A percentile compares a stretch with the other conserved stretches of the same genome.
These are phyloP conservation scores for Coelastrella sp. DNA, from an alignment of 139 green algal species.

Conservation along the genomic window DNA sequence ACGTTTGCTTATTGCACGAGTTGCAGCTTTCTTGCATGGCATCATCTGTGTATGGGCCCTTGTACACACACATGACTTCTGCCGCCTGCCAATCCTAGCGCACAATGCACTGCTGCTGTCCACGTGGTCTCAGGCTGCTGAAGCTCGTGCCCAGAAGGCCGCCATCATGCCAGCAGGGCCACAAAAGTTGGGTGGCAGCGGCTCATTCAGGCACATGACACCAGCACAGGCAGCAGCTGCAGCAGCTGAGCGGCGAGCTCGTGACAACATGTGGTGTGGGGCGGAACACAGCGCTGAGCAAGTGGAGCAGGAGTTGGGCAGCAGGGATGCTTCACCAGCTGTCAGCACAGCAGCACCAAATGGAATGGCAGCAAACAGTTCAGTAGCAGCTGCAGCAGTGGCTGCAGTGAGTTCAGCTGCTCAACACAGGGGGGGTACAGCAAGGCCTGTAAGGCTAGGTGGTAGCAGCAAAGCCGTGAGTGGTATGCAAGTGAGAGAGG, in stretches of 20 bases:
- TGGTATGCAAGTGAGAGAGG: too few relatives aligned
- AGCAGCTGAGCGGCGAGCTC: slow-evolving; percentile 66
- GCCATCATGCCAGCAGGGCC: slow-evolving; percentile 55
- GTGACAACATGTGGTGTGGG: slow-evolving; percentile 70
- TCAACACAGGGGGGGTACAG: not conserved
- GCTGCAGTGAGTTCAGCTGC: not conserved
- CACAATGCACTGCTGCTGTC: too few relatives aligned
- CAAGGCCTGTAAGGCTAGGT: too few relatives aligned
- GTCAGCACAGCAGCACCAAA: not conserved
- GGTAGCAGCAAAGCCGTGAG: too few relatives aligned
- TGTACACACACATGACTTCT: too few relatives aligned
- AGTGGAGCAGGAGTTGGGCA: slow-evolving; percentile 22
- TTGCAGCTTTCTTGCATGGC: too few relatives aligned
- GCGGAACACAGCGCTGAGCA: not conserved
- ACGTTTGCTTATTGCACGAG: too few relatives aligned
- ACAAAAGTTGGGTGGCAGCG: slow-evolving; percentile 57
- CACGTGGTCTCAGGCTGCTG: slow-evolving; percentile 50
- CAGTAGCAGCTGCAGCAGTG: too few relatives aligned
- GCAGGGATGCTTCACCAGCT: not conserved
- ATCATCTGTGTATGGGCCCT: too few relatives aligned
- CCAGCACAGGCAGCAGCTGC: slow-evolving; percentile 69
- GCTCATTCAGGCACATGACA: slow-evolving; percentile 47
- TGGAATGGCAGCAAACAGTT: not conserved
- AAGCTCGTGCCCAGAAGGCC: slow-evolving; percentile 54
- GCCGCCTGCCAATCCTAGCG: too few relatives aligned